A percentile compares a stretch with the other conserved stretches of the same genome.
Evolutionary conservation across 78 protist species (phyloP).

Genomic region (Dictyostelium firmibasis): DNA sequence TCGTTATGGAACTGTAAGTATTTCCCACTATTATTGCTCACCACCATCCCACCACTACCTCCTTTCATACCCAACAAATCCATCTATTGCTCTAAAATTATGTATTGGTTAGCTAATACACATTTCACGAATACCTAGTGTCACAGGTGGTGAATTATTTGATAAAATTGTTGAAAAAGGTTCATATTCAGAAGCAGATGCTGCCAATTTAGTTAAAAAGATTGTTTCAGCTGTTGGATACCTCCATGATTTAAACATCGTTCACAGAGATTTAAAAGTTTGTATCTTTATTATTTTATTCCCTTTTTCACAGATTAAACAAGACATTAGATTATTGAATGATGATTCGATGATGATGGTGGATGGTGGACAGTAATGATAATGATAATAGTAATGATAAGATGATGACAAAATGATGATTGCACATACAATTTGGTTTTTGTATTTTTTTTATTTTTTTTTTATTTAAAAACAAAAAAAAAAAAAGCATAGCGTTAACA

Average conservation of each 20-base stretch:
- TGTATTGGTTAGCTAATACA: not conserved
- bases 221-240: conserved; percentile 85
- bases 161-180: conserved; percentile 89
- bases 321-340: too few species aligned
- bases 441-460: too few species aligned
- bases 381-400: not conserved
- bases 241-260: conserved; percentile 85
- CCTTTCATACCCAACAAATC: not conserved
- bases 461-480: not conserved
- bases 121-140: not conserved
- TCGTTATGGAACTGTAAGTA: conserved; percentile 81
- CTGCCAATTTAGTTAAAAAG: conserved; percentile 71
- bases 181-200: conserved; percentile 86
- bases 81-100: not conserved
- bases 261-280: conserved; percentile 90
- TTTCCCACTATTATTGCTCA: not conserved
- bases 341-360: too few species aligned
- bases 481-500: not conserved
- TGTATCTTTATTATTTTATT: not conserved
- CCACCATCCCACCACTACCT: not conserved
- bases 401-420: not conserved
- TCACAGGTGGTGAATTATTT: conserved; percentile 94
- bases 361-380: not conserved
- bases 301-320: too few species aligned
- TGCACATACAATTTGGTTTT: too few species aligned